Evolutionary conservation across 345 rosid genomes (phyloP).

Genomic region (Eutrema yunnanense): DNA sequence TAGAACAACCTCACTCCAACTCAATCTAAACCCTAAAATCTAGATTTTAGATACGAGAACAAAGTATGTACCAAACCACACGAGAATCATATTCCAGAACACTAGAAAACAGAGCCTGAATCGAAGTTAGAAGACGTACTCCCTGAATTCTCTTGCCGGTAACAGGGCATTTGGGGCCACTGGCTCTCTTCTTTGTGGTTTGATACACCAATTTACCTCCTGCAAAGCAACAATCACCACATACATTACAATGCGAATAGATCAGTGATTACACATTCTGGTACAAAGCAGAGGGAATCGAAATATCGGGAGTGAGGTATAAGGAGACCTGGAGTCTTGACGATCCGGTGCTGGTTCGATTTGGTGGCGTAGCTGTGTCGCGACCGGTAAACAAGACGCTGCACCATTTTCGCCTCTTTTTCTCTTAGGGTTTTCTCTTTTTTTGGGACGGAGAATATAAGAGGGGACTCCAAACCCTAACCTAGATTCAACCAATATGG

Average conservation of each 20-base stretch:
- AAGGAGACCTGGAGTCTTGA: constrained; percentile 51
- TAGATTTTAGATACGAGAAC: not conserved
- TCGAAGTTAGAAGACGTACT: constrained; percentile 32
- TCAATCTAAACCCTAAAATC: not conserved
- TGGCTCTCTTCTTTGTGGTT: constrained; percentile 71
- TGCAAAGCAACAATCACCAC: constrained; percentile 1
- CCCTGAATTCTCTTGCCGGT: constrained; percentile 78
- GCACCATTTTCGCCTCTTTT: constrained; percentile 47
- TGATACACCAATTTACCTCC: constrained; percentile 78
- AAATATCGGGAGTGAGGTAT: no score
- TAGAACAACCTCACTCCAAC: not conserved
- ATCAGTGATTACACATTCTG: not conserved
- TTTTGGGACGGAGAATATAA: not conserved
- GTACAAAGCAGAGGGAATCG: not conserved
- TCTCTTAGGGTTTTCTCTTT: not conserved
- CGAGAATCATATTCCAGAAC: not conserved
- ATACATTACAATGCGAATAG: not conserved
- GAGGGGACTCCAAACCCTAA: constrained; percentile 8
- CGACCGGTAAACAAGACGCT: constrained; percentile 55
- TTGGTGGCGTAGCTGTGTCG: constrained; percentile 79
- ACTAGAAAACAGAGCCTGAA: not conserved
- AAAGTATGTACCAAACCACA: not conserved
- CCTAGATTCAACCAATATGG: not conserved
- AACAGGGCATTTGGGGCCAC: constrained; percentile 26
- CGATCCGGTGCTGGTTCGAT: constrained; percentile 21